These are phyloP conservation scores for Sordariomycetes sp. DNA, from an alignment of 2,329 filamentous ascomycete species.

Conservation along the genomic window DNA sequence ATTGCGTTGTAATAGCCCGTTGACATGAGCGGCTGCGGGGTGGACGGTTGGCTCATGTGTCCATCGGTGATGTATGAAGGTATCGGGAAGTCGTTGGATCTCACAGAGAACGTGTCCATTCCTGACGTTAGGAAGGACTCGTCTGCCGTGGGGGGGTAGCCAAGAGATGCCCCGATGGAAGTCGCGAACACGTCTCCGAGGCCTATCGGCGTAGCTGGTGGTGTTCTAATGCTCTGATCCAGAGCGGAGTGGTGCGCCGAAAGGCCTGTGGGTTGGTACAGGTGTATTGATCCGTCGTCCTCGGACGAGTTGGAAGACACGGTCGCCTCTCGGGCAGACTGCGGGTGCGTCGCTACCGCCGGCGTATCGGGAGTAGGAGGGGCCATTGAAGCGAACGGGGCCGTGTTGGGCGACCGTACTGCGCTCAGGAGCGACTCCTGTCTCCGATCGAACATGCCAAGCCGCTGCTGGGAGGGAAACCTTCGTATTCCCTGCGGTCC, in stretches of 20 bases:
- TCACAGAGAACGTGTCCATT: slow-evolving; percentile 26
- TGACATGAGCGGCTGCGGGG: slow-evolving; percentile 29
- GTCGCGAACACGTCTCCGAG: slow-evolving; percentile 24
- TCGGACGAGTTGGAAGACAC: slow-evolving; percentile 26
- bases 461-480: slow-evolving; percentile 19
- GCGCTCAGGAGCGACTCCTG: slow-evolving; percentile 32
- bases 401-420: slow-evolving; percentile 26
- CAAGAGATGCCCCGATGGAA: slow-evolving; percentile 3
- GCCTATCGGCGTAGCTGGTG: slow-evolving; percentile 40
- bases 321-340: slow-evolving; percentile 25
- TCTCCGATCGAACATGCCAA: slow-evolving; percentile 29
- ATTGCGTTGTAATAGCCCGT: slow-evolving; percentile 26
- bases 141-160: slow-evolving; percentile 25
- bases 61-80: slow-evolving; percentile 30
- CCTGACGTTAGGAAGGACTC: slow-evolving; percentile 38
- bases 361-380: slow-evolving; percentile 41
- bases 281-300: slow-evolving; percentile 15
- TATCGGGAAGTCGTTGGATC: slow-evolving; percentile 31
- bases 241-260: slow-evolving; percentile 16
- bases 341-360: slow-evolving; percentile 22
- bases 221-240: slow-evolving; percentile 38
- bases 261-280: background rate
- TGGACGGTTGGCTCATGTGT: slow-evolving; percentile 33
- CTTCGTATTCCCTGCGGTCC: slow-evolving; percentile 13
- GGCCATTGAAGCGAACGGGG: slow-evolving; percentile 27